A percentile compares a stretch with the other conserved stretches of the same genome.
Evolutionary conservation across 1,139 yeast species (phyloP).

Genomic region (Pichia sp.): DNA sequence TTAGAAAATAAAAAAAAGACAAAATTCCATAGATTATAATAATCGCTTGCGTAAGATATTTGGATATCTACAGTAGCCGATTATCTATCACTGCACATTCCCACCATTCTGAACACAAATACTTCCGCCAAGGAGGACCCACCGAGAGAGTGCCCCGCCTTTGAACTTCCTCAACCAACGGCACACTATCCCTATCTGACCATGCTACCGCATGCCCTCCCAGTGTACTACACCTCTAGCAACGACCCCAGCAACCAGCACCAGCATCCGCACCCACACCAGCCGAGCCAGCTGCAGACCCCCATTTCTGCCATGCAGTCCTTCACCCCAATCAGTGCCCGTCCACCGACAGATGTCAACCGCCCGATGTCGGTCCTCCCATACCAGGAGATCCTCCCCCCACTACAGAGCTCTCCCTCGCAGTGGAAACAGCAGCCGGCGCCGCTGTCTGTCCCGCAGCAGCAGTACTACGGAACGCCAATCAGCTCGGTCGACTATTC

Average conservation of each 20-base stretch:
- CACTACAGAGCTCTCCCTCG: not conserved
- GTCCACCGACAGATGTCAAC: not conserved
- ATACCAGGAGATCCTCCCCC: not conserved
- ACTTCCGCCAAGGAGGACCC: no score
- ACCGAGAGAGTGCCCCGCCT: no score
- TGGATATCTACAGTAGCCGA: no score
- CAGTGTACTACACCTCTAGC: not conserved
- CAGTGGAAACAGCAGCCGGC: not conserved
- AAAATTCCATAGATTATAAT: no score
- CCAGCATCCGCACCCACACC: not conserved
- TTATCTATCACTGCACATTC: no score
- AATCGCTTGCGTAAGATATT: no score
- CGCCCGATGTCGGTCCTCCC: not conserved
- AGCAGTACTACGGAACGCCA: not conserved
- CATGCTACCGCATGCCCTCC: constrained; percentile 1
- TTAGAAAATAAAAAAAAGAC: no score
- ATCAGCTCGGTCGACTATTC: not conserved
- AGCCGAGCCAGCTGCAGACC: not conserved
- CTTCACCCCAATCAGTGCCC: not conserved
- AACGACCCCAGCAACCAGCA: not conserved
- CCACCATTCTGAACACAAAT: no score
- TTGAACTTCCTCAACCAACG: no score
- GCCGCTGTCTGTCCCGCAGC: not conserved
- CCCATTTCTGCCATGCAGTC: not conserved
- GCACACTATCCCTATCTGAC: not conserved